These are phyloP conservation scores for Dillenia turbinata DNA, from an alignment of 164 flowering plant species.

Conservation along the genomic window DNA sequence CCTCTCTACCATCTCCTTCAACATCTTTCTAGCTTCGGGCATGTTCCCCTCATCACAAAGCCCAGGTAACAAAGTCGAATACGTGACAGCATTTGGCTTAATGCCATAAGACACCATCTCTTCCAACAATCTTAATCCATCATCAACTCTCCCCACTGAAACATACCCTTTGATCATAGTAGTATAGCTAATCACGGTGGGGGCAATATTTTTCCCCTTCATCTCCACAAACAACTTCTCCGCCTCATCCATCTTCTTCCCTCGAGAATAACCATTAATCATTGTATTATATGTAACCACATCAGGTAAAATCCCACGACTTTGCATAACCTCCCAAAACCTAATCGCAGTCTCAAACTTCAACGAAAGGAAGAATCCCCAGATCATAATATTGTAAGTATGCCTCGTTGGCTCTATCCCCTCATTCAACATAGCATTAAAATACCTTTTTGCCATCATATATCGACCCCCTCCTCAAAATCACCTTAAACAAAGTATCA, in stretches of 20 bases:
- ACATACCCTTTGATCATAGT: conserved; percentile 89
- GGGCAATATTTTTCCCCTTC: conserved; percentile 60
- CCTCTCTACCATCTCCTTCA: conserved; percentile 69
- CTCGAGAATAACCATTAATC: conserved; percentile 68
- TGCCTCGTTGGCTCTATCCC: conserved; percentile 72
- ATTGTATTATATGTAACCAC: conserved; percentile 71
- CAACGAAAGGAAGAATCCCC: conserved; percentile 80
- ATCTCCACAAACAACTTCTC: conserved; percentile 73
- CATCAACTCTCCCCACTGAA: conserved; percentile 58
- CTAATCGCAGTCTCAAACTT: conserved; percentile 65
- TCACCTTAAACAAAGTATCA: conserved; percentile 74
- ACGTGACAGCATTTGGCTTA: conserved; percentile 68
- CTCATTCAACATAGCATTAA: conserved; percentile 74
- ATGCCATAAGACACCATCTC: conserved; percentile 70
- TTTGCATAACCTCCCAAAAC: conserved; percentile 84
- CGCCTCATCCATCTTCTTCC: conserved; percentile 69
- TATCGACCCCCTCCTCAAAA: conserved; percentile 74
- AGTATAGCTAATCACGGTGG: conserved; percentile 74
- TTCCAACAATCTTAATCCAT: conserved; percentile 55
- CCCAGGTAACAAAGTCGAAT: conserved; percentile 72
- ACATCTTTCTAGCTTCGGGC: conserved; percentile 51
- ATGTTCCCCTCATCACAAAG: conserved; percentile 76
- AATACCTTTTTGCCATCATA: conserved; percentile 88
- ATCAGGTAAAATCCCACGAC: conserved; percentile 55
- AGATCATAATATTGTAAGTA: conserved; percentile 74